Evolutionary conservation across 73 alveolate species (phyloP), one percentile per base, ranked within the genome.

Genomic region (Paramecium octaurelia): DNA sequence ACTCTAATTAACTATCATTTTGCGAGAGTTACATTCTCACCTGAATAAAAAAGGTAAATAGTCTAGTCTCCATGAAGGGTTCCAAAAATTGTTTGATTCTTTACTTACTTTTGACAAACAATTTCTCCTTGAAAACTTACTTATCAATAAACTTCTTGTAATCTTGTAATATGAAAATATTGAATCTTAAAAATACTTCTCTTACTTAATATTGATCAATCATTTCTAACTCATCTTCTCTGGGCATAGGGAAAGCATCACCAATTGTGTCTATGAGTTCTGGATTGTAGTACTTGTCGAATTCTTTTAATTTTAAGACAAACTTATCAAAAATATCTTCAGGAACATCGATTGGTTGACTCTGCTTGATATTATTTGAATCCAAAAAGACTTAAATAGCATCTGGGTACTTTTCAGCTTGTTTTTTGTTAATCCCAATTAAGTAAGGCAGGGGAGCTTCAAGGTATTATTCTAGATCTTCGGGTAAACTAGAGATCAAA

Each of bases 371-470:
- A 36, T 73, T 20, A 73, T 73, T 40, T 31, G 57, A 12, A 73
- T 73, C 87, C 27, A 73, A 36, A n/a, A 29, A 73, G 38, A 73
- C 87, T 73, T 73, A 16, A 73, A 73, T 40, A 21, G 59, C 59
- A 14, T 73, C 59, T 40, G 57, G 57, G 35, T 73, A 34, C 6
- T 18, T 18, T n/a, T 73, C 59, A 35, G 60, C 34, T 48, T 80
- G 46, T 80, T 42, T 40, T 35, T 80, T 27, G 10, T 21, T 80
- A 40, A 80, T 4, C 8, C 94, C 94, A 8, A 89, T 43, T 36
- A 89, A 59, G 20, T 70, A 89, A 3, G 94, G 94, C 0, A 71
- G 57, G 9, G 94, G 94, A 14, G 94, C 94, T 46, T 89, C 92
- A 58, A 71, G 54, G 71, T 89, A 89, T 24, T 58, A 38, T 27